A percentile compares a stretch with the other conserved stretches of the same genome.
Evolutionary conservation across 2,329 filamentous ascomycete species (phyloP).

Genomic region (Nannizziopsis barbatae): DNA sequence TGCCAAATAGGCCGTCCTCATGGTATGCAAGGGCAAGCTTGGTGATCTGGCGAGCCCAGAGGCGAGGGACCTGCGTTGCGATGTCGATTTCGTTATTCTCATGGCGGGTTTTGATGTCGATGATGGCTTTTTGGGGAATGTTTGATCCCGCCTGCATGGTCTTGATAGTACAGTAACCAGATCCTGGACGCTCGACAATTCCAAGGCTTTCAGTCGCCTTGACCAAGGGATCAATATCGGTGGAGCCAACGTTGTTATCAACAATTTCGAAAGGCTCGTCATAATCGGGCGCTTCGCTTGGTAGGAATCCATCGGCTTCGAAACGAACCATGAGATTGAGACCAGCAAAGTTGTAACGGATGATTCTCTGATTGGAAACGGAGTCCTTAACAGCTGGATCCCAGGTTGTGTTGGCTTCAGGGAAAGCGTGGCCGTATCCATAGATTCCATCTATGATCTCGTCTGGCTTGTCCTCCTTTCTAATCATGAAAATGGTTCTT

Average conservation of each 20-base stretch:
- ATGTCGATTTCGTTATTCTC: slow-evolving; percentile 28
- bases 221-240: neutral
- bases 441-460: slow-evolving; percentile 45
- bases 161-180: neutral
- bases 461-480: slow-evolving; percentile 49
- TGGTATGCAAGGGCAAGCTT: slow-evolving; percentile 45
- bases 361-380: slow-evolving; percentile 50
- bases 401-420: slow-evolving; percentile 56
- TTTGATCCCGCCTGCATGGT: slow-evolving; percentile 9
- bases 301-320: slow-evolving; percentile 49
- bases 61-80: slow-evolving; percentile 32
- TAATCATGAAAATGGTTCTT: slow-evolving; percentile 51
- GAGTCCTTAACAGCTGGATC: slow-evolving; percentile 44
- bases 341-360: slow-evolving; percentile 48
- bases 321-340: slow-evolving; percentile 45
- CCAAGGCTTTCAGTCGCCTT: neutral
- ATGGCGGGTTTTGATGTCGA: slow-evolving; percentile 44
- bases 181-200: neutral
- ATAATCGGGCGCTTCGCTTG: slow-evolving; percentile 21
- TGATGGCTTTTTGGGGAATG: slow-evolving; percentile 37
- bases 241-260: neutral
- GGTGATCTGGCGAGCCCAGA: slow-evolving; percentile 43
- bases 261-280: slow-evolving; percentile 3
- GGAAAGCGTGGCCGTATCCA: slow-evolving; percentile 57
- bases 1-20: slow-evolving; percentile 32